Conservation (phyloP, 306 rosid species). For the Hippophae tibetana region DNA sequence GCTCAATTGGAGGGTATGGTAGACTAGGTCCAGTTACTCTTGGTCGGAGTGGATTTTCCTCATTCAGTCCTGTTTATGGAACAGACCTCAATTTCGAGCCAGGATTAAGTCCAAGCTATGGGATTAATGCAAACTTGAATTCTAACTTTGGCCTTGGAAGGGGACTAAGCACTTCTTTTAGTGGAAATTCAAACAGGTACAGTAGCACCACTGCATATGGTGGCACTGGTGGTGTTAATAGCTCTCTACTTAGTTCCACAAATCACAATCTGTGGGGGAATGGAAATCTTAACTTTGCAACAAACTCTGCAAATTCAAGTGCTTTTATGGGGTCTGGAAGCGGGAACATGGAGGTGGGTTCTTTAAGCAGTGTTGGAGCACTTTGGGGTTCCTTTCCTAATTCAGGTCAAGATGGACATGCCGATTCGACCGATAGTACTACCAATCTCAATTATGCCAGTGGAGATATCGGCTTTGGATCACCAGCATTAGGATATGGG, state of each 20-base stretch:
- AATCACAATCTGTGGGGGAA: slow-evolving; percentile 83
- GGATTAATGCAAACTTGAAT: slow-evolving; percentile 61
- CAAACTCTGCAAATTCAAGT: slow-evolving; percentile 55
- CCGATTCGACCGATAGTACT: slow-evolving; percentile 39
- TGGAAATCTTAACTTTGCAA: slow-evolving; percentile 64
- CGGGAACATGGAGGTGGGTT: slow-evolving; percentile 40
- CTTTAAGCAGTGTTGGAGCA: slow-evolving; percentile 44
- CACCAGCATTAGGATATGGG: slow-evolving; percentile 51
- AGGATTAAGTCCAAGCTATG: slow-evolving; percentile 67
- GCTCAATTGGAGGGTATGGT: slow-evolving; percentile 68
- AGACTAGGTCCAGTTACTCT: slow-evolving; percentile 81
- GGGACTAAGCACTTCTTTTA: slow-evolving; percentile 68
- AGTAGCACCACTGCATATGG: slow-evolving; percentile 49
- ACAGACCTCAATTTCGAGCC: slow-evolving; percentile 73
- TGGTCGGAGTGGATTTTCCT: slow-evolving; percentile 76
- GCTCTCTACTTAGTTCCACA: slow-evolving; percentile 68
- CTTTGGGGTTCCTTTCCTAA: slow-evolving; percentile 54
- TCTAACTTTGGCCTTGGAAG: slow-evolving; percentile 66
- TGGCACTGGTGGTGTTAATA: slow-evolving; percentile 58
- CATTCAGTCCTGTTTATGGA: slow-evolving; percentile 80
- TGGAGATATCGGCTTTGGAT: slow-evolving; percentile 38
- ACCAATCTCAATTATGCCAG: slow-evolving; percentile 37
- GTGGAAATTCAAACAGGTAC: slow-evolving; percentile 63
- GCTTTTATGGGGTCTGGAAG: slow-evolving; percentile 57
- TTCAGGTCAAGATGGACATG: slow-evolving; percentile 37